phyloP scores from a whole-genome alignment of 2,329 filamentous ascomycete species.

The Fusarium acutatum region DNA sequence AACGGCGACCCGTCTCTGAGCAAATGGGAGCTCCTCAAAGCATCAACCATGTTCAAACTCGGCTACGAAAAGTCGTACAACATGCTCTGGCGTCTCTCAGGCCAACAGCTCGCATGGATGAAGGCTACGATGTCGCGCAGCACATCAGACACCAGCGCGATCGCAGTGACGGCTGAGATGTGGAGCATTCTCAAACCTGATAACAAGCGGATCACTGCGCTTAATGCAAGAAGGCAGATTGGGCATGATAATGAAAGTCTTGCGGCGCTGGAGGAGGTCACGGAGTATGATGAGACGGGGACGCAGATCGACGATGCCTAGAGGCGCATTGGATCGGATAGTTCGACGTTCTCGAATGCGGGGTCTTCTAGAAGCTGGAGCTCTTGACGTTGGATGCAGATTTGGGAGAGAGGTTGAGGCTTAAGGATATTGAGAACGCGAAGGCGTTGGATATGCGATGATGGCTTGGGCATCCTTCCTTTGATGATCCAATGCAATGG shows the following conservation, averaged over 20 bases:
- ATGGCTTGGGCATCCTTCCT: not conserved
- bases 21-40: slow-evolving; percentile 60
- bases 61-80: slow-evolving; percentile 38
- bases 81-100: slow-evolving; percentile 59
- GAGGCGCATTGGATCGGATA: slow-evolving; percentile 11
- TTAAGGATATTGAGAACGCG: not conserved
- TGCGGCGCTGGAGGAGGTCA: slow-evolving; percentile 39
- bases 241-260: slow-evolving; percentile 36
- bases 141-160: slow-evolving; percentile 21
- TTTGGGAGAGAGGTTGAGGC: not conserved
- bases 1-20: slow-evolving; percentile 42
- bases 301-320: slow-evolving; percentile 44
- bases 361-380: slow-evolving; percentile 1
- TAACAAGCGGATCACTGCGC: slow-evolving; percentile 38
- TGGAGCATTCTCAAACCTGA: slow-evolving; percentile 51
- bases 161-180: slow-evolving; percentile 49
- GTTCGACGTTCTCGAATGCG: not conserved
- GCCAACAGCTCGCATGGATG: slow-evolving; percentile 57
- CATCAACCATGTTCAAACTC: slow-evolving; percentile 57
- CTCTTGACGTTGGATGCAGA: slow-evolving; percentile 4
- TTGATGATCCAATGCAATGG: not conserved
- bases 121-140: slow-evolving; percentile 49
- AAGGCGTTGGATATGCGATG: not conserved
- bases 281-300: slow-evolving; percentile 43
- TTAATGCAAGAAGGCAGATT: slow-evolving; percentile 27